Evolutionary conservation across 371 early-diverging fungal species (phyloP), one percentile per base, ranked within the genome.

Genomic region (Rhizopus delemar): DNA sequence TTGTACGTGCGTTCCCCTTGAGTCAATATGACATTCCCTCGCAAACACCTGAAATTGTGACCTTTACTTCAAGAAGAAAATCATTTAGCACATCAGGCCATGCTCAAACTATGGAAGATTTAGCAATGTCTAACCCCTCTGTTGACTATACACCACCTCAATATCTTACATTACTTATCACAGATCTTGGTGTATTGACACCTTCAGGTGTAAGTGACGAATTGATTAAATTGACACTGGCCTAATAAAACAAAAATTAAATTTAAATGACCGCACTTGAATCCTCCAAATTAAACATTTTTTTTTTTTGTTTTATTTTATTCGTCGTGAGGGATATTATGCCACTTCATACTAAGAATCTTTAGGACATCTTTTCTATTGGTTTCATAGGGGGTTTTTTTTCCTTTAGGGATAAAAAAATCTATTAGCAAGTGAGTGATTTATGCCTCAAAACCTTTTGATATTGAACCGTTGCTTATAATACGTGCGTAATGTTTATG

Each of bases 121-220:
- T 84, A 35, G 62, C 73, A 51, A 61, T 71, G 5, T 82, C 81
- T 13, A 91, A 93, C 70, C 95, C 94, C 1, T 77, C 82, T 45
- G 90, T 96, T 8, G 98, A 98, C 73, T 97, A 96, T 73, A 97
- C 98, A 12, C 97, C 97, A 32, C 97, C 98, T 13, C 84, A 88
- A 60, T 91, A 90, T 70, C 90, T 98, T 51, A 91, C 93, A 4
- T 72, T 95, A 13, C 79, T 96, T 57, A 88, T 96, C 53, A 97
- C 97, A 4, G 94, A 98, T 72, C 70, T 93, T 41, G 97, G 98
- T 36, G 94, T 97, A 4, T 77, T 97, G 59, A 95, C 97, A 12
- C 97, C 97, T 6, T 87, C 91, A 33, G 95, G 93, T 34, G 97
- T 96, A 3, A 86, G 88, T 58, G 94, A 94, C 67, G 94, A 94